Evolutionary conservation across 2,329 filamentous ascomycete species (phyloP).

Genomic region (Colletotrichum sp.): DNA sequence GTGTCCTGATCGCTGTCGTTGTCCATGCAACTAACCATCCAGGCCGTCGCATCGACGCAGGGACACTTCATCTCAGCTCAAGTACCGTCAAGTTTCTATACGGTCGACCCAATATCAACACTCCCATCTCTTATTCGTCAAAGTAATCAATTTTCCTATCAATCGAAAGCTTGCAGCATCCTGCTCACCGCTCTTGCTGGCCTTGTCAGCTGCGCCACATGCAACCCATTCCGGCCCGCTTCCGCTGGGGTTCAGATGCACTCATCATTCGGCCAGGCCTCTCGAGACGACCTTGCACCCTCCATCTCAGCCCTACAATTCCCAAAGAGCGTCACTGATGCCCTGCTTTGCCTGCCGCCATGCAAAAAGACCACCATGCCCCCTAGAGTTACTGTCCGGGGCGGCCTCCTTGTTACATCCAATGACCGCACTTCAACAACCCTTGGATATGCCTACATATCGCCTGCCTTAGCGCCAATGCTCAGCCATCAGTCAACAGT

Average conservation of each 20-base stretch:
- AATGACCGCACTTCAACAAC: not conserved
- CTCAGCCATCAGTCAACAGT: constrained; percentile 6
- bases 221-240: constrained; percentile 5
- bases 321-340: not conserved
- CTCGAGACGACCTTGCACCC: not conserved
- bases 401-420: constrained; percentile 7
- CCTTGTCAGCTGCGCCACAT: constrained; percentile 17
- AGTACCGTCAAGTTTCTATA: not conserved
- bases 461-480: constrained; percentile 8
- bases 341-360: not conserved
- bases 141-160: not conserved
- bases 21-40: not conserved
- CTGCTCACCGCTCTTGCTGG: constrained; percentile 14
- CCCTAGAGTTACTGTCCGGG: not conserved
- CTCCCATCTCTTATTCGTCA: not conserved
- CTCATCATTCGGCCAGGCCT: not conserved
- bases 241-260: constrained; percentile 6
- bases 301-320: constrained; percentile 18
- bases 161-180: not conserved
- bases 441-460: not conserved
- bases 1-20: not conserved
- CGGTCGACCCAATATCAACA: not conserved
- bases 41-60: not conserved
- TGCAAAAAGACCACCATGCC: not conserved
- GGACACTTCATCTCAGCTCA: not conserved